Percentiles rank a stretch among this genome's conserved stretches.
phyloP scores from a whole-genome alignment of 805 yeast species.

The Brettanomyces sp. region DNA sequence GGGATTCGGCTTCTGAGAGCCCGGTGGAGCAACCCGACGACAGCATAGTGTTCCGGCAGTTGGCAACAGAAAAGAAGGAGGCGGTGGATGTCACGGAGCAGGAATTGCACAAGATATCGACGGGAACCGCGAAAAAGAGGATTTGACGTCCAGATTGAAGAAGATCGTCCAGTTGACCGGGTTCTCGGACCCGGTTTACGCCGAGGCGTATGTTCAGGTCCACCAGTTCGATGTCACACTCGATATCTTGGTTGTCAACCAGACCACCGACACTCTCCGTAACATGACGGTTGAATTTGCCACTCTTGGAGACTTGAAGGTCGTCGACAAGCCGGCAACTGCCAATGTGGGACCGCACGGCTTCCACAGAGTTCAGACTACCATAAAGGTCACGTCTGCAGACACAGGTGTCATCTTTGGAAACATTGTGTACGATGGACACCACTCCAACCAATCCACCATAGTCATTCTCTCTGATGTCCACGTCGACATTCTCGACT shows the following conservation, averaged over 20 bases:
- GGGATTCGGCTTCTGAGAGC: constrained; percentile 51
- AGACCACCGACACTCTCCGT: constrained; percentile 82
- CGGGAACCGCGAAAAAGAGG: constrained; percentile 43
- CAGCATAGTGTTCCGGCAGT: constrained; percentile 69
- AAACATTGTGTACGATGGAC: constrained; percentile 93
- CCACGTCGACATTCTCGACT: constrained; percentile 94
- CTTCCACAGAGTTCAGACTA: constrained; percentile 80
- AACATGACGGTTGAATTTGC: constrained; percentile 92
- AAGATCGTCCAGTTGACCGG: constrained; percentile 95
- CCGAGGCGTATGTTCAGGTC: constrained; percentile 93
- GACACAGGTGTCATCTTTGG: constrained; percentile 98
- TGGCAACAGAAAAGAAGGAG: constrained; percentile 37
- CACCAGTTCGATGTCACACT: constrained; percentile 94
- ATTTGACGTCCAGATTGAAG: constrained; percentile 68
- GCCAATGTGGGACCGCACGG: constrained; percentile 96
- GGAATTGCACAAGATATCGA: constrained; percentile 51
- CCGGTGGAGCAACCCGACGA: constrained; percentile 70
- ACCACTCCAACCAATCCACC: constrained; percentile 79
- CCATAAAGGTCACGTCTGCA: constrained; percentile 91
- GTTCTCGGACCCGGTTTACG: constrained; percentile 94
- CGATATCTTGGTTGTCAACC: constrained; percentile 90
- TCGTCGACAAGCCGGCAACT: constrained; percentile 82
- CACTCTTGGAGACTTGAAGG: constrained; percentile 90
- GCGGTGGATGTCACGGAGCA: constrained; percentile 40
- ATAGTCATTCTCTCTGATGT: constrained; percentile 90